Evolutionary conservation across 306 rosid species (phyloP), one percentile per base, ranked within the genome.

Genomic region (Citrullus mucosospermus): DNA sequence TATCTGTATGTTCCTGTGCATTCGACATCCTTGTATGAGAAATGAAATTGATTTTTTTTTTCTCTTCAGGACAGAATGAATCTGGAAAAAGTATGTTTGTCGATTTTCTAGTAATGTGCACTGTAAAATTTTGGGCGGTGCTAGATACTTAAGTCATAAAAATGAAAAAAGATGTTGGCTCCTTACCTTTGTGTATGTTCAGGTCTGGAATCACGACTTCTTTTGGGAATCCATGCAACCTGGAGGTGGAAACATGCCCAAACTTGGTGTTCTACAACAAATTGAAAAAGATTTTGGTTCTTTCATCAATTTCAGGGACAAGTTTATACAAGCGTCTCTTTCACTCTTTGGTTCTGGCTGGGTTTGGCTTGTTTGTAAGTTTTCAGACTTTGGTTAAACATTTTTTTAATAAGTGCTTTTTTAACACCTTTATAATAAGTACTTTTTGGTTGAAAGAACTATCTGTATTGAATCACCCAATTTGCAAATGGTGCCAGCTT

Each of bases 331-430:
- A 82, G 86, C 92, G 62, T 89, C 97, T 36, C 90, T 89, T 70
- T 71, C 92, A n/a, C 86, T 80, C 58, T 91, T 92, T 81, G 99
- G 99, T 79, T 95, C 99, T 83, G 99, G 99, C 69, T 92, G 97
- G 99, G 97, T 95, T 87, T 95, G 99, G 99, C 93, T 95, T 82
- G 97, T 95, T 77, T 83, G 99, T 95, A 86, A 92, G 97, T 89
- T 82, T 80, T 61, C 28, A 59, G 32, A 65, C 75, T 18, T 67
- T 78, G 76, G 54, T 48, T 73, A 58, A 73, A 48, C 61, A 39
- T 51, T 73, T 51, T 73, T 73, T 73, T 15, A 30, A 16, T 16
- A 6, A 72, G 28, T 48, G 43, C 1, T 14, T 50, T 44, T 46
- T 72, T 50, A 48, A n/a, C 11, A 54, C 18, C 79, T 18, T 76